Conservation (phyloP, 139 green algal species). For the Pleodorina starrii region DNA sequence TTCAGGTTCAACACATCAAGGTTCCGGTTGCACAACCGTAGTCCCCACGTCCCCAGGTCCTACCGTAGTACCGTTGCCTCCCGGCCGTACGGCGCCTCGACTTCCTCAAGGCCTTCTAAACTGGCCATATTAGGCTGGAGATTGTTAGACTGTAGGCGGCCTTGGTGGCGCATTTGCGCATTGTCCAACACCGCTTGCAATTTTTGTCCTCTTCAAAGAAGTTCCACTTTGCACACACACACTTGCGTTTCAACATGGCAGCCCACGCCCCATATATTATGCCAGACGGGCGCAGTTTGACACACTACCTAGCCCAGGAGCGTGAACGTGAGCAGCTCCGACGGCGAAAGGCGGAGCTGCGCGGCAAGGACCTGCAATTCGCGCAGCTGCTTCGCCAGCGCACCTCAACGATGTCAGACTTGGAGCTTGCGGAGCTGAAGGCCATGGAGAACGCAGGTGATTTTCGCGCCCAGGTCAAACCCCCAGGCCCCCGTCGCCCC, state of each 20-base stretch:
- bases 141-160: too few species aligned
- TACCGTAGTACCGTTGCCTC: too few species aligned
- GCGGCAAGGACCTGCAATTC: constrained; percentile 37
- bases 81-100: too few species aligned
- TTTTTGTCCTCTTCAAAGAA: too few species aligned
- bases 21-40: too few species aligned
- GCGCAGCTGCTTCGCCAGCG: constrained; percentile 1
- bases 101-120: too few species aligned
- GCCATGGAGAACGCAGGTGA: constrained; percentile 57
- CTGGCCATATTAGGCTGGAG: too few species aligned
- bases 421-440: constrained; percentile 59
- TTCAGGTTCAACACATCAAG: too few species aligned
- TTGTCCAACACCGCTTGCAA: too few species aligned
- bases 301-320: constrained; percentile 21
- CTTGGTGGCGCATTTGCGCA: too few species aligned
- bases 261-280: constrained; percentile 50
- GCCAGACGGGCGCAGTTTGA: constrained; percentile 36
- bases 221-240: too few species aligned
- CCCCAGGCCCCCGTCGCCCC: not conserved
- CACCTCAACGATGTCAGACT: not conserved
- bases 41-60: too few species aligned
- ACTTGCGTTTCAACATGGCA: constrained; percentile 7
- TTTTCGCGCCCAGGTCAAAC: not conserved
- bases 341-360: not conserved
- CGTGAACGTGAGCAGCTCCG: constrained; percentile 34